These are phyloP conservation scores for Aureobasidium vineae DNA, from an alignment of 2,329 filamentous ascomycete species.

Conservation along the genomic window DNA sequence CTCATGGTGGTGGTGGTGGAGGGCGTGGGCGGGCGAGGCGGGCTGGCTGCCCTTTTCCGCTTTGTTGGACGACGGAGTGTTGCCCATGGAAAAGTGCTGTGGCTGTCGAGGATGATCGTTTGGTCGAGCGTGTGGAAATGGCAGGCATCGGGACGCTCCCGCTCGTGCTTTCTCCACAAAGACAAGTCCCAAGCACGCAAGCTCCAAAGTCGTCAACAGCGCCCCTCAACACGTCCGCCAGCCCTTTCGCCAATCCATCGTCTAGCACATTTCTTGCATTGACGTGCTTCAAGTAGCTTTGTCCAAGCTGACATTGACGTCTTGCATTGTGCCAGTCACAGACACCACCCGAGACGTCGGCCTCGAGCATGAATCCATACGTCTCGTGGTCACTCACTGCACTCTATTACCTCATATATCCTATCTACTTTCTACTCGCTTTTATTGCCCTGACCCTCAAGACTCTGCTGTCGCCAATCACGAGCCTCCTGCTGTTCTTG, in stretches of 20 bases:
- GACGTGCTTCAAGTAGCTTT: neutral
- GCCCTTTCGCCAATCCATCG: neutral
- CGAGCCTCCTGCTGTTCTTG: constrained; percentile 47
- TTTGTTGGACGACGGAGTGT: constrained; percentile 44
- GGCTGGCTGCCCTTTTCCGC: constrained; percentile 25
- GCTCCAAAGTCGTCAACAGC: neutral
- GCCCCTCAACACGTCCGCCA: neutral
- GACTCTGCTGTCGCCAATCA: constrained; percentile 49
- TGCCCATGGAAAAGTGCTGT: constrained; percentile 43
- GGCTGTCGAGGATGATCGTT: neutral
- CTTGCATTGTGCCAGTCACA: neutral
- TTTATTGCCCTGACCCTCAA: constrained; percentile 42
- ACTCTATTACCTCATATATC: constrained; percentile 42
- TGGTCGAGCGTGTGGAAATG: neutral
- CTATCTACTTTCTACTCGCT: constrained; percentile 43
- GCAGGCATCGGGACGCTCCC: neutral
- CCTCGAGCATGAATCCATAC: constrained; percentile 36
- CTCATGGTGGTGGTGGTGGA: constrained; percentile 21
- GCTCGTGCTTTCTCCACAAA: constrained; percentile 19
- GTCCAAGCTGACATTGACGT: neutral
- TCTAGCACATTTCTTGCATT: neutral
- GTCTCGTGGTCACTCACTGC: constrained; percentile 35
- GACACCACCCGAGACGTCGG: constrained; percentile 1
- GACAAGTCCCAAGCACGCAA: neutral
- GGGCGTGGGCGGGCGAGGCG: constrained; percentile 20